Conservation (phyloP, 2,329 filamentous ascomycete genomes). For the Apiospora pterosperma region DNA sequence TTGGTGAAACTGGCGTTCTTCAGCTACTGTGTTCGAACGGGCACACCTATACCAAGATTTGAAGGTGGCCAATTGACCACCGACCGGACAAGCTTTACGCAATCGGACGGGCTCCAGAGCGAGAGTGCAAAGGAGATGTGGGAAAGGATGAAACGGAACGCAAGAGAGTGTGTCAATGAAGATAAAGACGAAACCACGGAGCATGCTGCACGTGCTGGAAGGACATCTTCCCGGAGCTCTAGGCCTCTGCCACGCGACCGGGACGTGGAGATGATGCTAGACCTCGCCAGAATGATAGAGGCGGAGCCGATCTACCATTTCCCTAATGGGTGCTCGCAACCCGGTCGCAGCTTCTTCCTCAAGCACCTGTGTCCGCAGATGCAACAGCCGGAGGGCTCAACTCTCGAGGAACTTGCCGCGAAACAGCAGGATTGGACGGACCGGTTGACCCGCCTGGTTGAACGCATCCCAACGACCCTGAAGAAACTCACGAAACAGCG, state of each 20-base stretch:
- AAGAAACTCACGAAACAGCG: neutral
- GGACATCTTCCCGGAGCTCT: neutral
- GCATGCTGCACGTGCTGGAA: neutral
- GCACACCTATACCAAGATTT: neutral
- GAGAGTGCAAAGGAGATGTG: neutral
- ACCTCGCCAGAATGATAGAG: neutral
- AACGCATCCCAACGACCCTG: neutral
- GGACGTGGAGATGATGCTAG: neutral
- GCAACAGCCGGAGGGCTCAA: neutral
- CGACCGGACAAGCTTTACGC: neutral
- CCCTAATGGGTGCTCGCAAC: neutral
- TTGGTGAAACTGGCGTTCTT: neutral
- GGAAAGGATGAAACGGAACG: neutral
- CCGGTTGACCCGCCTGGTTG: neutral
- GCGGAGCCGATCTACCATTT: neutral
- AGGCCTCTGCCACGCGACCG: neutral
- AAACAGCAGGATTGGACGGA: neutral
- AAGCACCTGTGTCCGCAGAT: neutral
- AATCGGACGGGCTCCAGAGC: neutral
- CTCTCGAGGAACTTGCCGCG: neutral
- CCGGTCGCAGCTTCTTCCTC: neutral
- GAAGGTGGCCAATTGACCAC: neutral
- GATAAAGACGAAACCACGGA: accelerated
- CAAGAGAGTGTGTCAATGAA: neutral
- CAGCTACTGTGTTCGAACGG: neutral